Evolutionary conservation across 495 filamentous ascomycete species (phyloP), one percentile per base, ranked within the genome.

Genomic region (Durotheca rogersii): DNA sequence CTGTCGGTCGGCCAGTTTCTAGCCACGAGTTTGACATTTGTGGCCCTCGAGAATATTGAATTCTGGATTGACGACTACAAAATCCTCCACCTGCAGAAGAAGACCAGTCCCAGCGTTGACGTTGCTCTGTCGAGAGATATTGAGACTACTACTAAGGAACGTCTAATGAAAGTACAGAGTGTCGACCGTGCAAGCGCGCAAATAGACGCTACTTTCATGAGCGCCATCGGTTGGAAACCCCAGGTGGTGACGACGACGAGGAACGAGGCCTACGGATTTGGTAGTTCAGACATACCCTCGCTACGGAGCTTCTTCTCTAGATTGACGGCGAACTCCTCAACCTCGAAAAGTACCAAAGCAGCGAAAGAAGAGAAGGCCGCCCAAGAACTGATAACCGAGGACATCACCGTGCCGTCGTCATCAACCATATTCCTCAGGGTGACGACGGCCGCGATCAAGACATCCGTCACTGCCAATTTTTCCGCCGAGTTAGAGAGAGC

Each of bases 1-100:
- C 75, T 94, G 21, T 87, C 86, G 0, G 76, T 99, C 29, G 85
- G 86, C 58, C 89, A 95, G 68, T 99, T 99, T 58, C 73, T 99
- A 41, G 84, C 88, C 1, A 96, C 90, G 30, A 96, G 92, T 69
- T 75, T 99, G 69, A 99, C 94, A 6, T 99, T 99, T 69, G 91
- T 99, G 32, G 84, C 85, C 1, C 72, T 99, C 30, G 76, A 94
- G 63, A 77, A 78, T 20, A 90, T 99, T 41, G 93, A 97, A 52
- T 76, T 99, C 29, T 89, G 83, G 80, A 76, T 99, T 32, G 91
- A 97, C 64, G 87, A 95, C 53, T 88, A 82, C 76, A 87, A 81
- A 51, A 71, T 99, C 14, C 66, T 95, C 18, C 74, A 75, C 11
- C 67, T 99, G 16, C 75, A 77, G 3, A 97, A 97, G 72, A 94